phyloP scores from a whole-genome alignment of 495 filamentous ascomycete species.

The Glonium stellatum region DNA sequence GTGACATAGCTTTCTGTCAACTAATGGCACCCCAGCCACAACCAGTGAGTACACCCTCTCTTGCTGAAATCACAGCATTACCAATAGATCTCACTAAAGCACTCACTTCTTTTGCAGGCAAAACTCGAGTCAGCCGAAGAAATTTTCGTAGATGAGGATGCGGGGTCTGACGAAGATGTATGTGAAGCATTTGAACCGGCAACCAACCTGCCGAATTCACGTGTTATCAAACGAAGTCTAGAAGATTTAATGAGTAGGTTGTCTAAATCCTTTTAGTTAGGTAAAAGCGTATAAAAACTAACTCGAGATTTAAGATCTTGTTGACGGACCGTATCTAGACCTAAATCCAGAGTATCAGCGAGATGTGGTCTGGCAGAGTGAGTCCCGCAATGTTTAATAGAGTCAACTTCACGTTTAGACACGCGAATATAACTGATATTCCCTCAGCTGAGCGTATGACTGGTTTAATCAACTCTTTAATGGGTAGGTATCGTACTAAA shows the following conservation, averaged over 20 bases:
- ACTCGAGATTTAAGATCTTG: slow-evolving; percentile 27
- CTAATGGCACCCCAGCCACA: not conserved
- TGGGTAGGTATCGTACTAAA: slow-evolving; percentile 29
- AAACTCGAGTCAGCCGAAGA: too few relatives aligned
- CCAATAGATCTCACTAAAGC: not conserved
- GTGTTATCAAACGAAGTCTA: too few relatives aligned
- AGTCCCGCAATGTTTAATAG: not conserved
- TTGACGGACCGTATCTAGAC: slow-evolving; percentile 34
- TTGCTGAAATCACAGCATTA: not conserved
- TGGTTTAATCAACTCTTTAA: slow-evolving; percentile 40
- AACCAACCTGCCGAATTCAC: too few relatives aligned
- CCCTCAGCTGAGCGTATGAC: slow-evolving; percentile 23
- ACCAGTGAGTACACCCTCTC: not conserved
- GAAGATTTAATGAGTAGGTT: too few relatives aligned
- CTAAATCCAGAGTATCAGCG: slow-evolving; percentile 46
- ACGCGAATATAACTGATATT: too few relatives aligned
- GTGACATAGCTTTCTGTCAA: not conserved
- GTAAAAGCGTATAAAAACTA: not conserved
- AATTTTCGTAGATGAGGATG: too few relatives aligned
- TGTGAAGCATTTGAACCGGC: too few relatives aligned
- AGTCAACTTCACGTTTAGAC: not conserved
- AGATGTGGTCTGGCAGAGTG: slow-evolving; percentile 42
- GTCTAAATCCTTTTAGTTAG: too few relatives aligned
- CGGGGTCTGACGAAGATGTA: too few relatives aligned
- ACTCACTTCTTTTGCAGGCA: too few relatives aligned